Evolutionary conservation across 257 asterid species (phyloP).

Genomic region (Leptodermis oblonga): DNA sequence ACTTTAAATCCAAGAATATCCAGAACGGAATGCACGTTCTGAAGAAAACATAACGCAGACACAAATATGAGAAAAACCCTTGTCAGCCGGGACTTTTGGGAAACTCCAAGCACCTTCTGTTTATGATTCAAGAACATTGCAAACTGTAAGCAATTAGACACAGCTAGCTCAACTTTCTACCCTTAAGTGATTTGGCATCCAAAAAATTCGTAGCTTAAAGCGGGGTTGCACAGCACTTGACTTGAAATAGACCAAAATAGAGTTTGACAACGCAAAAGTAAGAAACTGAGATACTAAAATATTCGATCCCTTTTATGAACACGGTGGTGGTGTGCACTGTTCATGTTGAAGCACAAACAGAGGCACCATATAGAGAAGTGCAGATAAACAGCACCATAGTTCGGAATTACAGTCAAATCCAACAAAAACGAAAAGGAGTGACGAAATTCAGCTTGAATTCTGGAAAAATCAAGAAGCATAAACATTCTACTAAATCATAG

Average conservation of each 20-base stretch:
- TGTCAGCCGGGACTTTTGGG: background rate
- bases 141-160: background rate
- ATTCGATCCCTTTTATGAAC: background rate
- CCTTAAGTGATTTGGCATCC: conserved; percentile 10
- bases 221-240: background rate
- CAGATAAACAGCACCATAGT: background rate
- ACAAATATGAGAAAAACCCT: background rate
- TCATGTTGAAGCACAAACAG: conserved; percentile 12
- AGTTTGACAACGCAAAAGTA: background rate
- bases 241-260: background rate
- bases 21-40: background rate
- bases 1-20: background rate
- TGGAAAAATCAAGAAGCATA: background rate
- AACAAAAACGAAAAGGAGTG: background rate
- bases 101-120: conserved; percentile 1
- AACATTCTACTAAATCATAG: conserved; percentile 4
- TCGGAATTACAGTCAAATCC: no score
- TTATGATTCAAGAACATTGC: conserved; percentile 2
- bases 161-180: conserved; percentile 5
- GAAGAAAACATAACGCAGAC: background rate
- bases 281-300: background rate
- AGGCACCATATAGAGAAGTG: background rate
- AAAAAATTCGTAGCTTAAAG: background rate
- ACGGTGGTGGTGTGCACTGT: conserved; percentile 1
- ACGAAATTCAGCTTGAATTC: background rate